phyloP scores from a whole-genome alignment of 2,329 filamentous ascomycete species.

The Lasiodiplodia hormozganensis region DNA sequence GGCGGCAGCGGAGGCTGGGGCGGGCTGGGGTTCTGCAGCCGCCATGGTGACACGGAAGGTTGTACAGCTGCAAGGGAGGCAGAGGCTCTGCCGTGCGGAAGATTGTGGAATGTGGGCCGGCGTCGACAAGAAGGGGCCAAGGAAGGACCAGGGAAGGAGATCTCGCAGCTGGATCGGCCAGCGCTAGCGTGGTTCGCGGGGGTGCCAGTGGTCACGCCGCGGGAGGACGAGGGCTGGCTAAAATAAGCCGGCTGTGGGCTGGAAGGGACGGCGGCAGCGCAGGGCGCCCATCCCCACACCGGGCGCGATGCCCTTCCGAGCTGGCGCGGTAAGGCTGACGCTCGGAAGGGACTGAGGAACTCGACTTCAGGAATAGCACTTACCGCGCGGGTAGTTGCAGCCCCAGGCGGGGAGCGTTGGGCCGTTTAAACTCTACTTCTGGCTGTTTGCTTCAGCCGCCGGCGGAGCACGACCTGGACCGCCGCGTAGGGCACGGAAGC shows the following conservation, averaged over 20 bases:
- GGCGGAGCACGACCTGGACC: too few species aligned
- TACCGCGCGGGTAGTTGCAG: too few species aligned
- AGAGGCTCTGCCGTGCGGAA: conserved; percentile 19
- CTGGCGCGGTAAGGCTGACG: conserved; percentile 5
- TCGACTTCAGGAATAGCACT: too few species aligned
- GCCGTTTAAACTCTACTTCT: too few species aligned
- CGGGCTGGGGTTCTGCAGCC: conserved; percentile 36
- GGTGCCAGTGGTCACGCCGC: neutral
- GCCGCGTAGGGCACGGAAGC: too few species aligned
- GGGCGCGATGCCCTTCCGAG: conserved; percentile 1
- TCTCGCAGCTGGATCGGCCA: neutral
- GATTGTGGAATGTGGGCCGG: conserved; percentile 10
- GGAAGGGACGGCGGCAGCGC: neutral
- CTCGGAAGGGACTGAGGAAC: neutral
- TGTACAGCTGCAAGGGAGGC: conserved; percentile 32
- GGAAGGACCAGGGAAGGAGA: conserved; percentile 12
- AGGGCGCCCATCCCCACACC: conserved; percentile 1
- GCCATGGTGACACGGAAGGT: conserved; percentile 32
- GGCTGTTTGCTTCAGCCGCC: too few species aligned
- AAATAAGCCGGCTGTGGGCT: neutral
- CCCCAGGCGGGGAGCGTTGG: too few species aligned
- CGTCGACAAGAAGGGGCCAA: conserved; percentile 1
- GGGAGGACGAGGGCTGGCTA: too few species aligned
- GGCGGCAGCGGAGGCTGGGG: conserved; percentile 31
- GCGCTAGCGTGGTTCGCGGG: conserved; percentile 20